Evolutionary conservation across 352 stramenopile species (phyloP).

Genomic region (Aphanomyces invadans): DNA sequence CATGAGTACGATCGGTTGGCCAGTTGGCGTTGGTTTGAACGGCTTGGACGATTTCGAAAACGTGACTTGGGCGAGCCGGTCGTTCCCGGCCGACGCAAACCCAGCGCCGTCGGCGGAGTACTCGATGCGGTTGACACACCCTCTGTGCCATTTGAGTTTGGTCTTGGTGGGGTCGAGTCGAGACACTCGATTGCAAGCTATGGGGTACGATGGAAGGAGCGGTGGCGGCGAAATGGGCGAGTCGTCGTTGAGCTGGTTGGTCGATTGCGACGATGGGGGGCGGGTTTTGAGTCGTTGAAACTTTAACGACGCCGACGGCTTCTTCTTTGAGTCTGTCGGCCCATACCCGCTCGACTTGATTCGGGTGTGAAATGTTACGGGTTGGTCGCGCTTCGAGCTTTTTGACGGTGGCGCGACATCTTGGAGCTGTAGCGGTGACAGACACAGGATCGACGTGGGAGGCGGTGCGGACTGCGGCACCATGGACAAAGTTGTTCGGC

Average conservation of each 20-base stretch:
- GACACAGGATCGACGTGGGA: background rate
- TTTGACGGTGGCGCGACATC: background rate
- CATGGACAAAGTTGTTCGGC: conserved; percentile 20
- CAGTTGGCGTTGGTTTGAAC: too few relatives aligned
- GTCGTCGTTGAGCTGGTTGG: too few relatives aligned
- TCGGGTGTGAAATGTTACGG: conserved; percentile 69
- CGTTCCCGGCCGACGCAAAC: conserved; percentile 55
- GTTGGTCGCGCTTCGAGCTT: conserved; percentile 46
- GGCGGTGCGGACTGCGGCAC: conserved; percentile 17
- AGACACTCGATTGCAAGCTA: conserved; percentile 44
- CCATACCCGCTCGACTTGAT: conserved; percentile 83
- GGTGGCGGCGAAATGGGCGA: too few relatives aligned
- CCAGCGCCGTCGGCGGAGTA: conserved; percentile 69
- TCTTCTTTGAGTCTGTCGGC: too few relatives aligned
- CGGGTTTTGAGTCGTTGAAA: conserved; percentile 16
- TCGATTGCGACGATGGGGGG: background rate
- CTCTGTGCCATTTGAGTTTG: conserved; percentile 43
- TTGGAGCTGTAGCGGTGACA: background rate
- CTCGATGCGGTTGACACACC: conserved; percentile 67
- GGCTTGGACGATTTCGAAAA: too few relatives aligned
- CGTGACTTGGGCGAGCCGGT: conserved; percentile 55
- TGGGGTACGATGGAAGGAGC: conserved; percentile 45
- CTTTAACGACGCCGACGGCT: too few relatives aligned
- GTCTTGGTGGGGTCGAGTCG: conserved; percentile 46
- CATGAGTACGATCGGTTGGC: conserved; percentile 50